Evolutionary conservation across 2,329 filamentous ascomycete genomes (phyloP), one percentile per base, ranked within the genome.

Genomic region (Cladophialophora yegresii): DNA sequence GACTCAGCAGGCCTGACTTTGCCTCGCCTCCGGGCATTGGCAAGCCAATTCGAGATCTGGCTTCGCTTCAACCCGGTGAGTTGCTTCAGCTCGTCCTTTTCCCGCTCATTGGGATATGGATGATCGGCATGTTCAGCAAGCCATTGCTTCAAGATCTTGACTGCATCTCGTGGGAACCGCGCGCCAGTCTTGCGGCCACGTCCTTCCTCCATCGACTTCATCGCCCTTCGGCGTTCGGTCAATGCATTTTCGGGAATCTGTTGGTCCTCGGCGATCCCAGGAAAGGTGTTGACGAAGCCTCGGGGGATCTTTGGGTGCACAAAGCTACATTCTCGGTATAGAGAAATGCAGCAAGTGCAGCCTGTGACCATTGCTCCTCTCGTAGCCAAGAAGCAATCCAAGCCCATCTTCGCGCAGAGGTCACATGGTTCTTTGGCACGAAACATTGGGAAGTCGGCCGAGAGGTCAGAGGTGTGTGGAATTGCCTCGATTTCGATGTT

Each of bases 1-100:
- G 69, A 72, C 22, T 40, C 57, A 1, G 72, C 66, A 63, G 85
- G 81, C 54, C 87, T 85, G 61, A 89, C 87, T 79, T 96, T 96
- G 71, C 90, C 88, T 67, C 92, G 85, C 62, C 92, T 86, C 50
- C 92, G 87, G 63, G 92, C 92, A 76, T 96, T 96, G 64, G 92
- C 92, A 54, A 96, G 85, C 92, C 92, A 96, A 75, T 96, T 96
- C 10, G 88, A 89, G 71, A 96, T 93, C 73, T 97, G 93, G 13
- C 84, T 89, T 72, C 91, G 87, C 75, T 87, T 92, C 47, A 97
- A 82, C 7, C 92, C 91, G 0, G 92, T 96, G 71, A 89, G 85
- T 54, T 85, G 83, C 76, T 92, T 89, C 28, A 97, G 81, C 67
- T 86, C 84, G 69, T 92, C 89, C 73, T 93, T 96, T 74, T 96